Base-by-base conservation (phyloP, 2,329 filamentous ascomycete genomes). In the Neocucurbitaria cava region DNA sequence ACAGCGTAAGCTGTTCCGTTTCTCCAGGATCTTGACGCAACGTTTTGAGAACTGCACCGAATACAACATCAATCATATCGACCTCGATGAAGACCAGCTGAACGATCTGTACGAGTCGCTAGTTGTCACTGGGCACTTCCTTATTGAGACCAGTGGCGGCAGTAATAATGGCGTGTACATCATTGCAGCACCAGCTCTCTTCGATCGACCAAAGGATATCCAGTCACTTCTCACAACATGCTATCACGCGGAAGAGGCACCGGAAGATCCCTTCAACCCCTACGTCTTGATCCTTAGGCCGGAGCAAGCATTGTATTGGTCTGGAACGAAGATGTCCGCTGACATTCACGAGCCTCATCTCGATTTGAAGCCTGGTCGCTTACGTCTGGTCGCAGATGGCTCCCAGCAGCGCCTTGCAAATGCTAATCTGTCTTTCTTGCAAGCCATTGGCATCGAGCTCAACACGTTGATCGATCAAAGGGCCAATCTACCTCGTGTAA, bases 31-130 rank as follows among this genome's bases (percentile, higher is more conserved):
- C 72, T 78, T 99, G 49, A 93, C 90, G 65, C 91, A 96, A 71
- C 88, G 94, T 54, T 99, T 99, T 69, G 95, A 99, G 75, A 98
- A 99, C 70, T 91, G 91, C 5, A 96, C 92, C 9, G 95, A 99
- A 75, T 96, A 95, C 76, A 96, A 91, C 74, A 89, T 98, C 69
- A 88, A 89, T 31, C 87, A 90, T 35, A 86, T 92, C 53, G 80
- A 84, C 2, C 84, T 92, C 49, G 80, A 85, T 4, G 82, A 85
- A 8, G 87, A 90, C 28, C 84, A 85, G 56, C 82, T 96, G 56
- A 87, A 88, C 54, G 87, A 90, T 33, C 84, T 99, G 24, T 90
- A 93, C 61, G 90, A 96, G 63, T 86, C 91, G 21, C 83, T 99
- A 8, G 86, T 91, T 11, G 82, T 89, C 38, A 89, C 91, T 0